These are phyloP conservation scores for Bacidia gigantensis DNA, from an alignment of 495 filamentous ascomycete genomes.

Conservation along the genomic window DNA sequence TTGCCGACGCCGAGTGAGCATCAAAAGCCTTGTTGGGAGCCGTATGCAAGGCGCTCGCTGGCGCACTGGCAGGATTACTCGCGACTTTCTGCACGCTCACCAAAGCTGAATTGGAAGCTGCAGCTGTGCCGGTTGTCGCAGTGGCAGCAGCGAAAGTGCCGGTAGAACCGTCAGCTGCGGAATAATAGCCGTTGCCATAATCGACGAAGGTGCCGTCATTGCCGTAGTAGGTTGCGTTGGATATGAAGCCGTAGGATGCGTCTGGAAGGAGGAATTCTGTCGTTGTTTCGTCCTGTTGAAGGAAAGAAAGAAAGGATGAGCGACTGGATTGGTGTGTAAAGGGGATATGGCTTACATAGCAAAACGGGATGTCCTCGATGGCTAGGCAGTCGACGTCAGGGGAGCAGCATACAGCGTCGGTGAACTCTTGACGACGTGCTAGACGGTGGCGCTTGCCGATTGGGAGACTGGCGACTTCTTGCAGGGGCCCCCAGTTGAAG, in stretches of 20 bases:
- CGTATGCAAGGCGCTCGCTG: background rate
- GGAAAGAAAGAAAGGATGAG: too few species aligned
- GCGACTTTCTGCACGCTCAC: background rate
- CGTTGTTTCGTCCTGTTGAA: background rate
- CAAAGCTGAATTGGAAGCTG: background rate
- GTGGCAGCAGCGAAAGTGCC: constrained; percentile 1
- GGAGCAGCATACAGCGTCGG: background rate
- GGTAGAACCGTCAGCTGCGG: background rate
- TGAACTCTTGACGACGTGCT: background rate
- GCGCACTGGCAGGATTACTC: background rate
- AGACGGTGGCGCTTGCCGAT: background rate
- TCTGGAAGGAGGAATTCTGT: constrained; percentile 1
- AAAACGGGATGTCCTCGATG: background rate
- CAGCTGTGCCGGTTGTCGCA: background rate
- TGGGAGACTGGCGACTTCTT: background rate
- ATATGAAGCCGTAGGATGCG: constrained; percentile 1
- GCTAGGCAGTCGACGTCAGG: background rate
- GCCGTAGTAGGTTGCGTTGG: constrained; percentile 1
- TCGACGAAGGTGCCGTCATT: constrained; percentile 4
- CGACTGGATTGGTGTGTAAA: background rate
- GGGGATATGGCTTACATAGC: background rate
- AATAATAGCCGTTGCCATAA: background rate
- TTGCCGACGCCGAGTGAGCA: too few species aligned
- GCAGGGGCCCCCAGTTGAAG: background rate
- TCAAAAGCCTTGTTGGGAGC: background rate